These are phyloP conservation scores for Rhizopogon vinicolor DNA, from an alignment of 768 basidiomycete species.

Conservation along the genomic window DNA sequence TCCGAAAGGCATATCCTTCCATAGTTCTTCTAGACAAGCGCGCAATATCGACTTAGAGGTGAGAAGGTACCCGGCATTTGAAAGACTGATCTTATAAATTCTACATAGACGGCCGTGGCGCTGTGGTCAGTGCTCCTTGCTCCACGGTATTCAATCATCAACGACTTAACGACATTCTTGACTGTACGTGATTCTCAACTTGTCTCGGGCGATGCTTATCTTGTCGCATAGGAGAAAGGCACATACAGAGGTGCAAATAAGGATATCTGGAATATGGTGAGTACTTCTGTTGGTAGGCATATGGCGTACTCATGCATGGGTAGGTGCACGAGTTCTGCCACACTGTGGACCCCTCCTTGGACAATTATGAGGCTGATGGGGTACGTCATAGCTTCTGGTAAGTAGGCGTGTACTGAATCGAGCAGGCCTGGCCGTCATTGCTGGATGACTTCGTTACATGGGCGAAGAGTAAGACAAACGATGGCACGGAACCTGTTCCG, in stretches of 20 bases:
- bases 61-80: constrained; percentile 8
- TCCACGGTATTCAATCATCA: constrained; percentile 62
- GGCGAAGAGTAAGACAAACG: constrained; percentile 37
- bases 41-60: constrained; percentile 84
- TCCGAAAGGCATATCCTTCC: neutral
- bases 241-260: constrained; percentile 77
- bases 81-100: neutral
- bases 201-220: neutral
- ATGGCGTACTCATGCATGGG: neutral
- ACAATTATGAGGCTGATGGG: constrained; percentile 72
- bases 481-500: neutral
- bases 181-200: constrained; percentile 34
- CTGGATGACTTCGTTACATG: constrained; percentile 75
- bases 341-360: constrained; percentile 52
- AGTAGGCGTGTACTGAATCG: constrained; percentile 1
- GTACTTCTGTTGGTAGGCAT: constrained; percentile 11
- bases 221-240: constrained; percentile 33
- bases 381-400: constrained; percentile 32
- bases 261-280: constrained; percentile 83
- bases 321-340: constrained; percentile 78
- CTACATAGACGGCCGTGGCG: constrained; percentile 56
- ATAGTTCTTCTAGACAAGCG: constrained; percentile 42
- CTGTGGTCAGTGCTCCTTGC: constrained; percentile 73
- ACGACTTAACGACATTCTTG: constrained; percentile 65
- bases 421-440: constrained; percentile 78